Evolutionary conservation across 208 protist species (phyloP), one percentile per base, ranked within the genome.

Genomic region (Trypanosoma boissoni): DNA sequence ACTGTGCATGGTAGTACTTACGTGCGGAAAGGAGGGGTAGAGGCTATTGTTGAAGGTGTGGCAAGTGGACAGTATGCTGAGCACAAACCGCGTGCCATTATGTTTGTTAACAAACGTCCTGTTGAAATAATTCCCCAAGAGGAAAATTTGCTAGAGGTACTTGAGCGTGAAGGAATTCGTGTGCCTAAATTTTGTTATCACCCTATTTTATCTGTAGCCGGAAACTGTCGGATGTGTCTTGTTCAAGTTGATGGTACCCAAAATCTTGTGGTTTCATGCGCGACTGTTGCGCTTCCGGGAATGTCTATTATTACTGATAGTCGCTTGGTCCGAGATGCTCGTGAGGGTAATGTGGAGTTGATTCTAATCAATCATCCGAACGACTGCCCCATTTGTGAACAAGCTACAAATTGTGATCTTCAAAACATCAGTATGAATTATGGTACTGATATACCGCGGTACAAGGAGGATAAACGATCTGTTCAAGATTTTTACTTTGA

Each of bases 221-320:
- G 97, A 51, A 99, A 99, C 82, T 99, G 97, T 78, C 83, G 97
- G 45, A 99, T 99, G 97, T 99, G 97, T 71, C 87, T 99, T 45
- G 97, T 99, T 55, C 95, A 99, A 78, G 77, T 98, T 0, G 91
- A 92, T 64, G 97, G 97, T 50, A 93, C 92, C 44, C 88, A 94
- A 67, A 99, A 98, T 76, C 81, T 97, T 27, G 80, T 98, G 0
- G 95, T 97, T n/a, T 86, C 94, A 7, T 99, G 97, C 73, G 88
- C 94, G 28, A 97, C 96, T n/a, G 95, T 96, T 29, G 80, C 90
- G 28, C 75, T 97, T 64, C 91, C 93, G 0, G 94, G 93, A 52
- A 98, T 99, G 95, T 95, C 83, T 14, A 91, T 99, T 71, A 96
- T 95, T 68, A 99, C 97, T 1, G 86, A 98, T 58, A 97, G 92